These are phyloP conservation scores for Tolypocladium guangdongense DNA, from an alignment of 2,329 filamentous ascomycete genomes.

Conservation along the genomic window DNA sequence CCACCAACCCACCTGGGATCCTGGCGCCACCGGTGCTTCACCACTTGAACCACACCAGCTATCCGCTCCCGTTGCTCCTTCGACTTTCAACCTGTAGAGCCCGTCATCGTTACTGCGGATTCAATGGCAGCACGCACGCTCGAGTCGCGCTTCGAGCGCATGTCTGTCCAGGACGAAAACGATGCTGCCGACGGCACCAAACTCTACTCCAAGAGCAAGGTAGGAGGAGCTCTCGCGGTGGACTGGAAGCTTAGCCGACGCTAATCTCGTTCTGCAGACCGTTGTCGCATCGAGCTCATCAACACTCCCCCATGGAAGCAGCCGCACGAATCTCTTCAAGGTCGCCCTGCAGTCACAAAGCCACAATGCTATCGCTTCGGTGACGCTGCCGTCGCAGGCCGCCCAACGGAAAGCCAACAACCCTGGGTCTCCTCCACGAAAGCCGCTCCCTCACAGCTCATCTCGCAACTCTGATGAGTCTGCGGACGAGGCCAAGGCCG, in stretches of 20 bases:
- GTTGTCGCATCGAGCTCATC: constrained; percentile 19
- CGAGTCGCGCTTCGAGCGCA: constrained; percentile 79
- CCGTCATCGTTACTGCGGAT: background rate
- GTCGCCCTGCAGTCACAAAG: constrained; percentile 72
- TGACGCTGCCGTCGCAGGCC: constrained; percentile 57
- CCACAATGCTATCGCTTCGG: constrained; percentile 51
- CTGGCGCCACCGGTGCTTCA: background rate
- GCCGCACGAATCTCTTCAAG: constrained; percentile 76
- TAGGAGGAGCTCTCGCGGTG: constrained; percentile 19
- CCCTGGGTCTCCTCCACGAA: constrained; percentile 40
- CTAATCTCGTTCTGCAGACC: constrained; percentile 18
- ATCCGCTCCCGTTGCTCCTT: background rate
- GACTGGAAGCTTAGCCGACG: constrained; percentile 20
- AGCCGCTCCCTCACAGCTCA: constrained; percentile 32
- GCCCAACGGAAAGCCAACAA: constrained; percentile 40
- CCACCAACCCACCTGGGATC: background rate
- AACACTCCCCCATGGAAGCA: constrained; percentile 40
- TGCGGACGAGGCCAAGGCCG: constrained; percentile 37
- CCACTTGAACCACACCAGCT: background rate
- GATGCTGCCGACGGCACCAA: constrained; percentile 45
- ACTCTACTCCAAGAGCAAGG: constrained; percentile 65
- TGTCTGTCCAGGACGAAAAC: constrained; percentile 85
- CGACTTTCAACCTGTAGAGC: too few relatives aligned
- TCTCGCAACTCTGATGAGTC: constrained; percentile 36
- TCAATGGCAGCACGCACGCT: constrained; percentile 65